phyloP scores from a whole-genome alignment of 2,329 filamentous ascomycete species.

The Beauveria sp. region DNA sequence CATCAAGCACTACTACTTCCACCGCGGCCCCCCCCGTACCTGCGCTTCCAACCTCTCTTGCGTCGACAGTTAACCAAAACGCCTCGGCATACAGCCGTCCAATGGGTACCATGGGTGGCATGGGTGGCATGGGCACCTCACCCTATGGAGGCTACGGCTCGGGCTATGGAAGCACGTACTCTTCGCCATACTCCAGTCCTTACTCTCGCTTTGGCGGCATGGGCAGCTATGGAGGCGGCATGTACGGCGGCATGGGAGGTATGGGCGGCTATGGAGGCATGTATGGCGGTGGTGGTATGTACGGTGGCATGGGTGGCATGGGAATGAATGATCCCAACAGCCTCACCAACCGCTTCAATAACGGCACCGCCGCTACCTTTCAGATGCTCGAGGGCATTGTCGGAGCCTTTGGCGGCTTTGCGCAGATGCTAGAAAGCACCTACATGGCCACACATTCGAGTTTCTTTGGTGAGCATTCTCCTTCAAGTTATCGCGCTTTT shows the following conservation, averaged over 20 bases:
- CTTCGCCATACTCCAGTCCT: constrained; percentile 18
- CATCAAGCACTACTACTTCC: constrained; percentile 29
- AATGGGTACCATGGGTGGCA: constrained; percentile 34
- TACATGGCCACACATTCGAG: constrained; percentile 99
- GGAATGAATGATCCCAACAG: constrained; percentile 75
- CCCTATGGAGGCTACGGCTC: constrained; percentile 27
- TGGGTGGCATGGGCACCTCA: constrained; percentile 32
- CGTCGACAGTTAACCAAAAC: constrained; percentile 76
- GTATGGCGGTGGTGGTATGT: constrained; percentile 33
- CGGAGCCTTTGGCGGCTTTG: constrained; percentile 91
- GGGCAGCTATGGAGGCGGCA: constrained; percentile 50
- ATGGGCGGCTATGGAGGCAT: constrained; percentile 26
- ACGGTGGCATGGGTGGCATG: constrained; percentile 28
- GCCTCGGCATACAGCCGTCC: constrained; percentile 68
- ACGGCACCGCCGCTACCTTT: constrained; percentile 93
- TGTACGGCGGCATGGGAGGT: constrained; percentile 23
- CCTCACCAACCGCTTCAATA: constrained; percentile 88
- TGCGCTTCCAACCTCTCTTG: constrained; percentile 70
- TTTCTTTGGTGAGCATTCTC: constrained; percentile 74
- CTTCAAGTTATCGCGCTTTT: background rate
- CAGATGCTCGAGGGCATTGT: constrained; percentile 98
- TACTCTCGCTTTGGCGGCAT: constrained; percentile 33
- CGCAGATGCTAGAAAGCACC: constrained; percentile 98
- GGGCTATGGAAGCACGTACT: constrained; percentile 28
- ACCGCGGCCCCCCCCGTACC: constrained; percentile 62